A percentile compares a stretch with the other conserved stretches of the same genome.
These are phyloP conservation scores for Backusella morwellensis DNA, from an alignment of 192 early-diverging fungal species.

Conservation along the genomic window DNA sequence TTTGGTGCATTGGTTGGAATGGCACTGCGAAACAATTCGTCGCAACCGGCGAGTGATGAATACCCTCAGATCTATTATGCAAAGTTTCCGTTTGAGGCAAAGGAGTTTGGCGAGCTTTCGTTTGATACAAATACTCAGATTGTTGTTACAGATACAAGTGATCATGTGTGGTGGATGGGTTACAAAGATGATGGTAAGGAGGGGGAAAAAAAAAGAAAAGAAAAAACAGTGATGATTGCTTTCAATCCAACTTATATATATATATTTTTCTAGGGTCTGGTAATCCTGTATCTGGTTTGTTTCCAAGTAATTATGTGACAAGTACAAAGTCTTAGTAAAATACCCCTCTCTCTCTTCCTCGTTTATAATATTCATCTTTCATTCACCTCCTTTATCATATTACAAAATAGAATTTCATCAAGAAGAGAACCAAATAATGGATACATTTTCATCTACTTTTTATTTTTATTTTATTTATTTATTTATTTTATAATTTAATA, in stretches of 20 bases:
- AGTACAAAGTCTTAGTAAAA: slow-evolving; percentile 4
- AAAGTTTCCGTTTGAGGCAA: slow-evolving; percentile 69
- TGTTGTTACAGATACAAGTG: slow-evolving; percentile 73
- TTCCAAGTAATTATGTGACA: slow-evolving; percentile 74
- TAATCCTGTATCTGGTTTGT: slow-evolving; percentile 61
- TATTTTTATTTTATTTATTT: too few species aligned
- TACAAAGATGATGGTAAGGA: slow-evolving; percentile 53
- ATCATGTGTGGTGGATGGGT: slow-evolving; percentile 85
- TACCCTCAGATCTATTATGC: slow-evolving; percentile 53
- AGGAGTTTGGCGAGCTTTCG: slow-evolving; percentile 69
- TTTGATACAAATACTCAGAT: slow-evolving; percentile 65
- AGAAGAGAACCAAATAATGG: background rate
- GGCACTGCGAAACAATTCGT: background rate
- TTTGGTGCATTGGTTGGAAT: slow-evolving; percentile 11
- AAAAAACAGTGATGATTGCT: slow-evolving; percentile 14
- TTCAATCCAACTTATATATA: background rate
- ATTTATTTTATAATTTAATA: background rate
- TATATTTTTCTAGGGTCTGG: slow-evolving; percentile 18
- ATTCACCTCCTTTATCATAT: background rate
- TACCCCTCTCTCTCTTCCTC: background rate
- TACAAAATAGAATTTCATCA: background rate
- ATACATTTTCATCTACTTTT: background rate
- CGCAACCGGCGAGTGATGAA: slow-evolving; percentile 19
- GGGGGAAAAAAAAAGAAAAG: too few species aligned
- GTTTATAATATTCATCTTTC: background rate